phyloP scores from a whole-genome alignment of 179 eudicot species.

The Gypsophila paniculata region DNA sequence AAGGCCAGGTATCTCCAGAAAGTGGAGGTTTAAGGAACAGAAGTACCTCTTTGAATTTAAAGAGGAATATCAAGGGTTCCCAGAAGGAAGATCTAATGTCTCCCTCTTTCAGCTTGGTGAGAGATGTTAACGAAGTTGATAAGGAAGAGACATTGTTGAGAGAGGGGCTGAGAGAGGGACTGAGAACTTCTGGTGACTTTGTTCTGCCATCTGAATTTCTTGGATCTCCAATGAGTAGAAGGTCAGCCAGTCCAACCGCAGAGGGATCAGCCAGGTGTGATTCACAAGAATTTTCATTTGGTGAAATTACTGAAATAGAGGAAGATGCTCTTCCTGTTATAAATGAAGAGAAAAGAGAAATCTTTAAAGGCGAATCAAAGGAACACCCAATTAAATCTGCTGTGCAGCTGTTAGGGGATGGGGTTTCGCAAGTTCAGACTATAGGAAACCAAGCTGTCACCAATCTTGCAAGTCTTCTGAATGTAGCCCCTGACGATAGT shows the following conservation, averaged over 20 bases:
- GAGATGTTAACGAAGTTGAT: slow-evolving; percentile 27
- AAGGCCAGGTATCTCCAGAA: slow-evolving; percentile 47
- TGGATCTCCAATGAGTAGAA: slow-evolving; percentile 47
- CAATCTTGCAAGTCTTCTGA: slow-evolving; percentile 79
- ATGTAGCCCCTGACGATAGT: slow-evolving; percentile 63
- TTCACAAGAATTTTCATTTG: slow-evolving; percentile 37
- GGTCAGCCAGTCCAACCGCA: slow-evolving; percentile 48
- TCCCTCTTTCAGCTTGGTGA: slow-evolving; percentile 36
- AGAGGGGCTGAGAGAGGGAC: slow-evolving; percentile 44
- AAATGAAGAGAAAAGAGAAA: slow-evolving; percentile 39
- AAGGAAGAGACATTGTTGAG: slow-evolving; percentile 28
- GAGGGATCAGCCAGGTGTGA: slow-evolving; percentile 39
- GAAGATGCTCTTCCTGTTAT: slow-evolving; percentile 30
- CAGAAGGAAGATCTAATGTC: slow-evolving; percentile 26
- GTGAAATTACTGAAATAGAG: slow-evolving; percentile 77
- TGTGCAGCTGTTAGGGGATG: slow-evolving; percentile 81
- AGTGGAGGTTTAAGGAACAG: slow-evolving; percentile 66
- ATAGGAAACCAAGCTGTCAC: slow-evolving; percentile 89
- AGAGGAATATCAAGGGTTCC: slow-evolving; percentile 29
- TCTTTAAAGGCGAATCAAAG: slow-evolving; percentile 39
- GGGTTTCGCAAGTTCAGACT: slow-evolving; percentile 93
- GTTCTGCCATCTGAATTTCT: slow-evolving; percentile 38
- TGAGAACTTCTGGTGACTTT: slow-evolving; percentile 35
- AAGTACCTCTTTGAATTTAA: slow-evolving; percentile 39
- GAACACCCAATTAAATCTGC: slow-evolving; percentile 83